Percentiles rank a stretch among this genome's conserved stretches.
Conservation (phyloP, 2,329 filamentous ascomycete species). For the Trichoderma sp. region DNA sequence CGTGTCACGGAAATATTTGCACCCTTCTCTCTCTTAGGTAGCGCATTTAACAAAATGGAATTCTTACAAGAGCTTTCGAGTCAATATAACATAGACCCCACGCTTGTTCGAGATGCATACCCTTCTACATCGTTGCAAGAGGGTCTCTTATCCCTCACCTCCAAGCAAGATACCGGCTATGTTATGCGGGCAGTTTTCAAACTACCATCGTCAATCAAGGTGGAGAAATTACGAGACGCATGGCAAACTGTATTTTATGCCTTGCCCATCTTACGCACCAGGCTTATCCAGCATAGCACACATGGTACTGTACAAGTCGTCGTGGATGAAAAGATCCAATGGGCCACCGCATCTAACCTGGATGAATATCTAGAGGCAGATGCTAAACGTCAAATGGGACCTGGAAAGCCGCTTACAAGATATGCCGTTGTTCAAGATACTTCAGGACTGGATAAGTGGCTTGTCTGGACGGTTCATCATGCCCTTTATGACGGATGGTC, state of each 20-base stretch:
- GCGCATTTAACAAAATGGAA: neutral
- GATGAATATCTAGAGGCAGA: conserved; percentile 39
- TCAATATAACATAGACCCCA: neutral
- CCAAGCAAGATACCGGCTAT: neutral
- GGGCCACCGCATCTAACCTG: conserved; percentile 28
- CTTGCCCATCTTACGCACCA: neutral
- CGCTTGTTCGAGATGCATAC: neutral
- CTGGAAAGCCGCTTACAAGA: conserved; percentile 41
- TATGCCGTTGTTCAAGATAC: conserved; percentile 39
- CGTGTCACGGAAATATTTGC: neutral
- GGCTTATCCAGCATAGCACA: neutral
- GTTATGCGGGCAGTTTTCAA: neutral
- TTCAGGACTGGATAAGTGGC: conserved; percentile 39
- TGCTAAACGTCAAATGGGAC: conserved; percentile 35
- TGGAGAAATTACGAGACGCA: neutral
- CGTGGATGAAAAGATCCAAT: conserved; percentile 36
- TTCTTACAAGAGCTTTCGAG: neutral
- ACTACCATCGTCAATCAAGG: neutral
- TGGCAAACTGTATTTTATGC: neutral
- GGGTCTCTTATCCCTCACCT: neutral
- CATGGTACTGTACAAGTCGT: conserved; percentile 31
- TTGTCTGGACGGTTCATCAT: conserved; percentile 44
- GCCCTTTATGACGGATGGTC: conserved; percentile 48
- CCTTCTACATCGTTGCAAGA: neutral
- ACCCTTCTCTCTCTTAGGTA: neutral